phyloP scores from a whole-genome alignment of 306 rosid species.

The Pterocarpus santalinus region DNA sequence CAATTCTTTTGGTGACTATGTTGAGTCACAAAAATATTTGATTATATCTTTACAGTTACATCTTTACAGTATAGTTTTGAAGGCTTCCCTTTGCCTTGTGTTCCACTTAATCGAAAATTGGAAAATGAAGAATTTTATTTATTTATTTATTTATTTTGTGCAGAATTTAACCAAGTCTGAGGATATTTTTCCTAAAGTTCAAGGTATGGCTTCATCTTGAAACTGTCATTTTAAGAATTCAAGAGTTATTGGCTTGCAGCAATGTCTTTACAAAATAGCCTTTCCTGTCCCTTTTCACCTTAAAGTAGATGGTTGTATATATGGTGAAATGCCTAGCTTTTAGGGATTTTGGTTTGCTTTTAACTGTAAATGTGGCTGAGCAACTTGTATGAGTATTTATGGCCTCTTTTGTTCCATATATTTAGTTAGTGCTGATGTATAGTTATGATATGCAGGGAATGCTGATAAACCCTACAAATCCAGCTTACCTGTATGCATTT shows the following conservation, averaged over 20 bases:
- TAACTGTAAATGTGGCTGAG: conserved; percentile 15
- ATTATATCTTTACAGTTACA: background rate
- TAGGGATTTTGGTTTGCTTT: conserved; percentile 20
- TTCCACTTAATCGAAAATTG: background rate
- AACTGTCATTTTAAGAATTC: conserved; percentile 21
- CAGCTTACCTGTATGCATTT: conserved; percentile 50
- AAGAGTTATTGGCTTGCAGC: background rate
- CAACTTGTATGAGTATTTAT: background rate
- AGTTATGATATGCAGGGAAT: conserved; percentile 59
- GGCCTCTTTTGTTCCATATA: conserved; percentile 12
- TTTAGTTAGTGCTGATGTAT: conserved; percentile 8
- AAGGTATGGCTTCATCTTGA: conserved; percentile 57
- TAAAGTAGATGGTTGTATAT: background rate
- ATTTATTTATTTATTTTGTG: conserved; percentile 38
- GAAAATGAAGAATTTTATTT: background rate
- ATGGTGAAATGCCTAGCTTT: background rate
- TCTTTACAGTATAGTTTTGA: background rate
- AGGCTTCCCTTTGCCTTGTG: conserved; percentile 5
- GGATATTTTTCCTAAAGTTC: conserved; percentile 49
- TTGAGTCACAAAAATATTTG: background rate
- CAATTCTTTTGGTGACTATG: background rate
- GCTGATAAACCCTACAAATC: conserved; percentile 50
- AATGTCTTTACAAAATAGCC: conserved; percentile 31
- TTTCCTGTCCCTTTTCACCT: background rate
- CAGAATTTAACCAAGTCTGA: conserved; percentile 61